A percentile compares a stretch with the other conserved stretches of the same genome.
Evolutionary conservation across 208 protist species (phyloP).

Genomic region (Leishmania aethiopica): DNA sequence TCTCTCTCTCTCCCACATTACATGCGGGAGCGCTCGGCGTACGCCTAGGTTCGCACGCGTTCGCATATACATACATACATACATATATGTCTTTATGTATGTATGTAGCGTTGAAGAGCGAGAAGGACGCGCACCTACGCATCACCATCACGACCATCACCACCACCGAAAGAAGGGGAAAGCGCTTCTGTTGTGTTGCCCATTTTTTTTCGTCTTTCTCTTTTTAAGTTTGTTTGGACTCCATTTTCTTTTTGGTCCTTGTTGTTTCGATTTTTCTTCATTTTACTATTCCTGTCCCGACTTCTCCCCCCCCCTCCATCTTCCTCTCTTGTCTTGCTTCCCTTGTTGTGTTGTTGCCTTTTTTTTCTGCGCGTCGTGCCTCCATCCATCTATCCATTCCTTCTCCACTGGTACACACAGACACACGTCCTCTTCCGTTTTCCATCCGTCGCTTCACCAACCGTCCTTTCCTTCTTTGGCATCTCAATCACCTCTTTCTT

Average conservation of each 20-base stretch:
- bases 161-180: no score
- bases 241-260: no score
- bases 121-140: no score
- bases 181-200: no score
- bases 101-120: no score
- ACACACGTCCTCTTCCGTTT: not conserved
- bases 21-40: no score
- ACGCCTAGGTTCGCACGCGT: not conserved
- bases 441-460: not conserved
- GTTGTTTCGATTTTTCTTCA: no score
- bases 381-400: not conserved
- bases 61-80: not conserved
- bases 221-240: no score
- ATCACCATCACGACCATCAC: no score
- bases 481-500: not conserved
- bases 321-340: not conserved
- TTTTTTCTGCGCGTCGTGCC: not conserved
- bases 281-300: conserved; percentile 12
- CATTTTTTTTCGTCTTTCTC: no score
- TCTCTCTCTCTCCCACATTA: no score
- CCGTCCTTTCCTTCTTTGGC: not conserved
- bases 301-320: conserved; percentile 1
- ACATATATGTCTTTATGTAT: not conserved
- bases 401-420: not conserved
- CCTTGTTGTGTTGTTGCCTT: not conserved